Evolutionary conservation across 768 basidiomycete species (phyloP), one percentile per base, ranked within the genome.

Genomic region (Phaeotremella skinneri): DNA sequence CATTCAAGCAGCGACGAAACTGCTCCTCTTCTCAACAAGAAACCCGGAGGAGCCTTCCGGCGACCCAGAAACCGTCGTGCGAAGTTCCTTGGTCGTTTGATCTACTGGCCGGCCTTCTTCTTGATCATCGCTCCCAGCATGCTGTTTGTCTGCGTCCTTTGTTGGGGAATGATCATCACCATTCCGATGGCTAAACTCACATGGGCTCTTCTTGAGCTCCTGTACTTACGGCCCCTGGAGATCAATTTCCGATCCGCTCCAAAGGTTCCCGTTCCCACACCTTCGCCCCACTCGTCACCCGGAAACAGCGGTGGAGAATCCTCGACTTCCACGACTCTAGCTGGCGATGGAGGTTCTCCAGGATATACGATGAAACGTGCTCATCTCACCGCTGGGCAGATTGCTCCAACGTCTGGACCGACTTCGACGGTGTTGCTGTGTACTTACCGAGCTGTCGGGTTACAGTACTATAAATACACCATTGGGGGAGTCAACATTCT

Each of bases 151-250:
- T 96, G 91, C 76, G 70, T 90, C 62, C 79, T 91, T 52, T 98
- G 96, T 79, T 99, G 93, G 92, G 91, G 82, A n/a, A 81, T 91
- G 60, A 86, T 99, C 60, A 82, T 99, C 74, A 89, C 93, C 56
- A 89, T 99, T 64, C 96, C 96, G 2, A 99, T 99, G 96, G 96
- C 93, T 30, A 94, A 88, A 75, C 83, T 99, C 51, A 90, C 86
- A 66, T 98, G 94, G 94, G 90, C 85, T n/a, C 83, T 99, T 43
- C 82, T 98, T 72, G 85, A 86, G 47, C 83, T 89, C 74, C 81
- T 99, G 51, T 85, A 87, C 70, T 77, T 81, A 53, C 85, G 87
- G 60, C 92, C 96, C 0, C 85, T 86, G 29, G 82, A 82, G 39
- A 87, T 99, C 64, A 89, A 94, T 54, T 98, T 99, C 80, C 92